These are phyloP conservation scores for Sarocladium oryzae DNA, from an alignment of 2,329 filamentous ascomycete genomes.

Conservation along the genomic window DNA sequence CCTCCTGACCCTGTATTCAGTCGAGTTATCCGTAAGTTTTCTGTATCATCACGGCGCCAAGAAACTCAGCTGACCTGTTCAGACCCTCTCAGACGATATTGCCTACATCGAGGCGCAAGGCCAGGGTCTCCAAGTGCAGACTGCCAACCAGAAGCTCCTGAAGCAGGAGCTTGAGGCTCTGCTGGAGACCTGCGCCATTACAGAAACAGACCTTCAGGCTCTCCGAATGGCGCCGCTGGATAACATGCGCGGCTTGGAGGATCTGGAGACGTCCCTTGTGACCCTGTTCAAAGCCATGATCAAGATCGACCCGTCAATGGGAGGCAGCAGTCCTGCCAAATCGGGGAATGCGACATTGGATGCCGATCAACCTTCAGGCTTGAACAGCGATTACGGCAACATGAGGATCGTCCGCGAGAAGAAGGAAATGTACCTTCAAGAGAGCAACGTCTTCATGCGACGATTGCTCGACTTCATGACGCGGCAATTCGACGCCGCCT, in stretches of 20 bases:
- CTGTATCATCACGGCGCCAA: background rate
- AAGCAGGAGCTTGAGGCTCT: conserved; percentile 83
- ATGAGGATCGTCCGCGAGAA: conserved; percentile 96
- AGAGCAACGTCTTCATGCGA: conserved; percentile 70
- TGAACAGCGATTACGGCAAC: conserved; percentile 71
- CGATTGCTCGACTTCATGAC: conserved; percentile 78
- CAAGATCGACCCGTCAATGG: conserved; percentile 81
- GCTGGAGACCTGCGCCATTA: conserved; percentile 88
- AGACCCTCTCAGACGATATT: conserved; percentile 94
- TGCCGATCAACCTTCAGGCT: conserved; percentile 37
- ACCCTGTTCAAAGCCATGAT: conserved; percentile 87
- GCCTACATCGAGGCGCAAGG: conserved; percentile 96
- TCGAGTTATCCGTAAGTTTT: conserved; percentile 75
- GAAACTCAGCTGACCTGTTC: conserved; percentile 14
- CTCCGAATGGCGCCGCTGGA: conserved; percentile 70
- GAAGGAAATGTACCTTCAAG: conserved; percentile 77
- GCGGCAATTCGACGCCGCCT: conserved; percentile 69
- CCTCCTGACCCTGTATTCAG: conserved; percentile 85
- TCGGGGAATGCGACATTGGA: conserved; percentile 41
- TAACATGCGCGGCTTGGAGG: conserved; percentile 60
- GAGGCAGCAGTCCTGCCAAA: conserved; percentile 42
- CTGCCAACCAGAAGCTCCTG: conserved; percentile 90
- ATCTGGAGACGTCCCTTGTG: conserved; percentile 71
- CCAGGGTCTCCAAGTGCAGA: conserved; percentile 93
- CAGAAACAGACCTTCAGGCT: conserved; percentile 63